phyloP scores from a whole-genome alignment of 176 grass and related monocot genomes.

The Phragmites australis region DNA sequence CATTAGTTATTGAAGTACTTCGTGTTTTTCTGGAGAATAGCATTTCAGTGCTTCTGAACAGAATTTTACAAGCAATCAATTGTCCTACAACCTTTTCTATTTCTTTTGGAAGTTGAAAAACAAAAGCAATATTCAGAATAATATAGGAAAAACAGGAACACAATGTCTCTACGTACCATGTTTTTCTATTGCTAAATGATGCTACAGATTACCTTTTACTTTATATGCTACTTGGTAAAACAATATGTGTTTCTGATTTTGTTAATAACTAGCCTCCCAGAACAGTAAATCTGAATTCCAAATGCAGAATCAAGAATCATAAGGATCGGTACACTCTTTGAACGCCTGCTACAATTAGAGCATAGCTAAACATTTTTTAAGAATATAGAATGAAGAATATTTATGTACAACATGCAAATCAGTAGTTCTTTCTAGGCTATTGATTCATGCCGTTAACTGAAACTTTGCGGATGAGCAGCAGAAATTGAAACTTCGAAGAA shows the following conservation, averaged over 20 bases:
- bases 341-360: too few relatives aligned
- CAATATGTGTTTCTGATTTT: not conserved
- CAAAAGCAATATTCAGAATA: not conserved
- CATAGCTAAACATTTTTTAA: too few relatives aligned
- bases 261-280: not conserved
- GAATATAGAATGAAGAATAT: not conserved
- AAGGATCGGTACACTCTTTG: too few relatives aligned
- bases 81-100: not conserved
- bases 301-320: not conserved
- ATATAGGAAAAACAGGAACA: not conserved
- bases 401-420: not conserved
- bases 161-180: not conserved
- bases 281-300: not conserved
- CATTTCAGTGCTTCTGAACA: not conserved
- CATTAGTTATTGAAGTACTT: not conserved
- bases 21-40: not conserved
- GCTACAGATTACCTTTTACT: not conserved
- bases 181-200: not conserved
- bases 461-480: not conserved
- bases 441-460: conserved; percentile 1
- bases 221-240: not conserved
- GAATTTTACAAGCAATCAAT: not conserved
- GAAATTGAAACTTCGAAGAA: not conserved
- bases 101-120: not conserved
- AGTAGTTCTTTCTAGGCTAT: not conserved